These are phyloP conservation scores for Leccinum angustisporum DNA, from an alignment of 1,284 basidiomycete genomes.

Conservation along the genomic window DNA sequence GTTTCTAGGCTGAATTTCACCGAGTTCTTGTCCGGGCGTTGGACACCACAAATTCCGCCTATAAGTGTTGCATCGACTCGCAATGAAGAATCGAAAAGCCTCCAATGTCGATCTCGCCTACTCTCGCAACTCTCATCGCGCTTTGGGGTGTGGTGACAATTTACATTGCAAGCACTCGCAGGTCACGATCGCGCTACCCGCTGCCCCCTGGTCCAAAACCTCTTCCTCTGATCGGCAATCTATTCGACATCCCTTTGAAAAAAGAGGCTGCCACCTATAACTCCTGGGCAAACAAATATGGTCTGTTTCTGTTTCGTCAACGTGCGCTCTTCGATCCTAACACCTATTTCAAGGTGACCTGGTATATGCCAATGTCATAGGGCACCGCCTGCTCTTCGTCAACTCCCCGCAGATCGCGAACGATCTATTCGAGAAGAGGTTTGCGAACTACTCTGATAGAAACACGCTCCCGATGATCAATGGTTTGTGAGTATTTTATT, in stretches of 20 bases:
- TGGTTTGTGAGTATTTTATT: conserved; percentile 24
- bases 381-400: conserved; percentile 29
- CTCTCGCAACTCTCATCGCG: conserved; percentile 23
- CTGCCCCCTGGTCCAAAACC: conserved; percentile 35
- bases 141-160: conserved; percentile 24
- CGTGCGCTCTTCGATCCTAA: not conserved
- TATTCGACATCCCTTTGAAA: conserved; percentile 31
- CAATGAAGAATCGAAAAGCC: conserved; percentile 5
- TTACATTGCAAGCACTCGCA: conserved; percentile 20
- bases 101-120: conserved; percentile 21
- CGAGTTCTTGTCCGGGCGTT: conserved; percentile 17
- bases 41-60: conserved; percentile 13
- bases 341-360: conserved; percentile 25
- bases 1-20: conserved; percentile 1
- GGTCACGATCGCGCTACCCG: conserved; percentile 9
- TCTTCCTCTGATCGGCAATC: conserved; percentile 36
- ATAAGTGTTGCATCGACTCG: conserved; percentile 17
- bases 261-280: conserved; percentile 11
- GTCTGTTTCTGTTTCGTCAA: conserved; percentile 15
- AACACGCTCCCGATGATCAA: conserved; percentile 34
- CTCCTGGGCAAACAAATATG: conserved; percentile 34
- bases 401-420: conserved; percentile 34
- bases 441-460: conserved; percentile 33
- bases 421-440: conserved; percentile 39
- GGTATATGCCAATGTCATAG: conserved; percentile 14